Evolutionary conservation across 805 yeast genomes (phyloP), one percentile per base, ranked within the genome.

Genomic region (Starmerella tilneyi): DNA sequence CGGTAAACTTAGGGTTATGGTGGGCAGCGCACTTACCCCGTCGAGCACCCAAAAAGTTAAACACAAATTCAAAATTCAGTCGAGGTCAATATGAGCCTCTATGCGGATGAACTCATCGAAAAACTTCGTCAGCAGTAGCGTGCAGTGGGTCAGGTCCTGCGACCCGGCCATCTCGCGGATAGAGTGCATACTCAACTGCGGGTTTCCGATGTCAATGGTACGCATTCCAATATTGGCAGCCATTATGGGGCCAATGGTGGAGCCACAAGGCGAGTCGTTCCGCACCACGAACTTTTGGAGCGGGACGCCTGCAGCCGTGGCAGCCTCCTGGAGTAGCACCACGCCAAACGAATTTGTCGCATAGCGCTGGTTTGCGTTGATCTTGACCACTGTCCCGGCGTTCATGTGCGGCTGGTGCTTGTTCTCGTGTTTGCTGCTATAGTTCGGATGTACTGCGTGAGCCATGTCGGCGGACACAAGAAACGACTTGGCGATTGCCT

Each of bases 381-480:
- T 68, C 64, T 89, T 89, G 59, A 89, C 76, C 3, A 86, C 96
- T 0, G 97, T 96, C 6, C 98, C 98, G 28, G 70, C 70, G 58
- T 94, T 94, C 49, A 89, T 66, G 42, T 71, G 71, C 1, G 98
- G 97, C 52, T 76, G 75, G 63, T 89, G 94, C 49, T 73, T 68
- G 19, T 75, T 60, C 60, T 92, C 97, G 64, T 92, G 82, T 55
- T 75, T 75, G 43, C 72, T 73, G 4, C 75, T 66, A 62, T 89
- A 89, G 63, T 89, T 89, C 47, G 98, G 98, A 63, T 89, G 96
- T 30, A 89, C 81, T 26, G 95, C 97, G 61, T 89, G 98, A 1
- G 97, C 95, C 78, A 86, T 92, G 62, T 89, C 98, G 0, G 95
- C 84, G 0, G 96, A 88, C 36, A 92, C 63, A 55, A 89, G 73